phyloP scores from a whole-genome alignment of 2,329 filamentous ascomycete genomes.

The Colletotrichum euphorbiae region DNA sequence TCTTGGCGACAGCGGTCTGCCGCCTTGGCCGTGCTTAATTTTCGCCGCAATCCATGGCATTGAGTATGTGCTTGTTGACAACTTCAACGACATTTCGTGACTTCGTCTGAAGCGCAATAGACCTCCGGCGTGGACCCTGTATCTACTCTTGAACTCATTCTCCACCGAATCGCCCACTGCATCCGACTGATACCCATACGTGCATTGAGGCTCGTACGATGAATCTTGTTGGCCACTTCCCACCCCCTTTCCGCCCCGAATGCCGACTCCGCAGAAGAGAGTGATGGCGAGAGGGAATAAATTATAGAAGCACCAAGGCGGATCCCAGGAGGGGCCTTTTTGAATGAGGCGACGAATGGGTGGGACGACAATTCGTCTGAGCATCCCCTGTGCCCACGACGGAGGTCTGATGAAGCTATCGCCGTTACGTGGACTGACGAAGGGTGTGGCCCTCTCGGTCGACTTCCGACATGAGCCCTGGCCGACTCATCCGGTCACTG shows the following conservation, averaged over 20 bases:
- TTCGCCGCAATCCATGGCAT: slow-evolving; percentile 38
- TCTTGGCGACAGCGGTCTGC: slow-evolving; percentile 35
- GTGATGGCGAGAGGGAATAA: slow-evolving; percentile 24
- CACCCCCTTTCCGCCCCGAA: slow-evolving; percentile 4
- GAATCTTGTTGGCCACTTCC: not conserved
- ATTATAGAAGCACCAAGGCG: slow-evolving; percentile 13
- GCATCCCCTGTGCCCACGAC: slow-evolving; percentile 31
- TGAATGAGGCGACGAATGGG: slow-evolving; percentile 17
- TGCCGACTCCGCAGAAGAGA: slow-evolving; percentile 13
- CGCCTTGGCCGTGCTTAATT: slow-evolving; percentile 38
- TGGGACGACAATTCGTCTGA: slow-evolving; percentile 20
- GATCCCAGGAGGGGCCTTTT: slow-evolving; percentile 20
- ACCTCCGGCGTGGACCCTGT: not conserved
- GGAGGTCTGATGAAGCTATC: slow-evolving; percentile 27
- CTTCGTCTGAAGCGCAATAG: not conserved
- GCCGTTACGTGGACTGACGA: slow-evolving; percentile 9
- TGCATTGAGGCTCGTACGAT: slow-evolving; percentile 19
- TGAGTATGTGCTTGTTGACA: slow-evolving; percentile 5
- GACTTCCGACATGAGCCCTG: slow-evolving; percentile 39
- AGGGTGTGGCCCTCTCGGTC: slow-evolving; percentile 32
- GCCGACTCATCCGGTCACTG: slow-evolving; percentile 24
- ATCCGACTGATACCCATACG: not conserved
- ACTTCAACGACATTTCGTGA: slow-evolving; percentile 24
- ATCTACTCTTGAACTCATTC: not conserved
- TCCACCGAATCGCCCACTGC: slow-evolving; percentile 19